Base-by-base conservation (phyloP, 2,329 filamentous ascomycete genomes). In the Apiospora aurea region DNA sequence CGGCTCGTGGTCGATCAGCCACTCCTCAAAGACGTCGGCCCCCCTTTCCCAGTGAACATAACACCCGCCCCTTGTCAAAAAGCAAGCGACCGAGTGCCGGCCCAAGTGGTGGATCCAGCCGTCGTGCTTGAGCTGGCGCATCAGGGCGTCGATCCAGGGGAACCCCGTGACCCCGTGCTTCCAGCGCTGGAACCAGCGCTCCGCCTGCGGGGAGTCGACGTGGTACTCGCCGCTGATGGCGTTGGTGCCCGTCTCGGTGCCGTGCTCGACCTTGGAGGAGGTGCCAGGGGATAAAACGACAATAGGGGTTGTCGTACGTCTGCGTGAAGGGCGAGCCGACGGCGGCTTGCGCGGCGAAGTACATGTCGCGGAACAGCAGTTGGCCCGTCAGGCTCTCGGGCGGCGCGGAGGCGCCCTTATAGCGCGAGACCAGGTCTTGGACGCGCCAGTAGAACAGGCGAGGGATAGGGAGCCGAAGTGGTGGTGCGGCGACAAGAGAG, bases 101-200 rank as follows among this genome's bases (percentile, higher is more conserved):
- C 92, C 93, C 0, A 95, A 85, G 78, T 95, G 93, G 78, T 95
- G 93, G 11, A 95, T 93, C 93, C 93, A 95, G 41, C 93, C 93
- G 78, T 94, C 92, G 1, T 85, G 79, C 18, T 86, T 85, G 18
- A 95, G 85, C 80, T 95, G 93, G 0, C 92, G 88, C 93, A 95
- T 95, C 53, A 95, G 84, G 0, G 92, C 92, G 77, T 95, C 93
- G 75, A 95, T 94, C 89, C 91, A 95, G 0, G 93, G 93, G 74
- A 95, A 95, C 0, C 93, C 93, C 0, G 93, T 95, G 34, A 85
- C 82, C 1, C 93, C 93, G 46, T 85, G 79, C 77, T 89, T 89
- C 93, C 92, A 95, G 69, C 92, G 87, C 73, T 85, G 84, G 79
- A 94, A 92, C 87, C 89, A 92, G 11, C 81, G 78, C 71, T 94